Conservation (phyloP, 2,329 filamentous ascomycete species). For the Cladosporium velox region DNA sequence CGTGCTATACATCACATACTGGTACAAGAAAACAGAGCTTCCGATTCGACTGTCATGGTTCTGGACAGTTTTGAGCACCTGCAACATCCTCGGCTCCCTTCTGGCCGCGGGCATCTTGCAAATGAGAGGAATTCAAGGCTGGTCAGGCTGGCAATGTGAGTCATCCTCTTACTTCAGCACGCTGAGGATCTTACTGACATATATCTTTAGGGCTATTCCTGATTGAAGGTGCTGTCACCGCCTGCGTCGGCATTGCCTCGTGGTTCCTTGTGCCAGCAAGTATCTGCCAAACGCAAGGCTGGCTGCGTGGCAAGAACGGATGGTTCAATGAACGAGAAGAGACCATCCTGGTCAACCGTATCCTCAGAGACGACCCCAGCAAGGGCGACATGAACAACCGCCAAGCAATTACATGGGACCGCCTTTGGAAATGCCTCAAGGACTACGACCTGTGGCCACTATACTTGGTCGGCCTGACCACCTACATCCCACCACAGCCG, state of each 20-base stretch:
- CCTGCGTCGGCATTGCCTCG: conserved; percentile 27
- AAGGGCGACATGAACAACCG: conserved; percentile 62
- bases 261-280: conserved; percentile 47
- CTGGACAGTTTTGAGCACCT: conserved; percentile 38
- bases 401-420: conserved; percentile 53
- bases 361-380: conserved; percentile 61
- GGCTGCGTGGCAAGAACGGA: conserved; percentile 60
- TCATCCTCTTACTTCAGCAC: neutral
- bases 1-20: conserved; percentile 46
- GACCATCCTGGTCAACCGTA: conserved; percentile 62
- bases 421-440: conserved; percentile 32
- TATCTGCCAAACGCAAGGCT: conserved; percentile 61
- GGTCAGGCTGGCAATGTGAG: conserved; percentile 29
- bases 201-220: conserved; percentile 29
- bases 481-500: conserved; percentile 51
- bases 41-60: conserved; percentile 45
- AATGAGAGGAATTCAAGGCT: conserved; percentile 31
- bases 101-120: conserved; percentile 32
- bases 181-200: neutral
- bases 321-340: conserved; percentile 71
- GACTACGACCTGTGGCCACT: conserved; percentile 46
- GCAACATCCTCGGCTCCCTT: conserved; percentile 35
- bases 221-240: conserved; percentile 36
- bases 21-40: conserved; percentile 45
- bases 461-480: conserved; percentile 25